Base-by-base conservation (phyloP, 208 protist genomes). In the Tritrichomonas musculus region DNA sequence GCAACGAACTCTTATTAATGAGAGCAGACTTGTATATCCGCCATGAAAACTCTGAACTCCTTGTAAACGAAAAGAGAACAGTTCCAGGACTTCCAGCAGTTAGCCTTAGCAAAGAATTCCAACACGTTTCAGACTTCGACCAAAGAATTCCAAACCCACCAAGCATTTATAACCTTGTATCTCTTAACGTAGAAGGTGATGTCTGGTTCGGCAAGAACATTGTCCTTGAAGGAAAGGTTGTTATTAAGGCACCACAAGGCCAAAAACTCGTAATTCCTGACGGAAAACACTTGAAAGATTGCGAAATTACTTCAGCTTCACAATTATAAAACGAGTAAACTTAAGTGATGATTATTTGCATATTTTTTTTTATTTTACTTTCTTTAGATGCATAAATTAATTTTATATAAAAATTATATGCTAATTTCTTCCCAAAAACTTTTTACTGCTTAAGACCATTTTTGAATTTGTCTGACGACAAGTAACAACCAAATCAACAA, bases 1-100 rank as follows among this genome's bases (percentile, higher is more conserved):
- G 97, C 69, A 95, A 94, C 92, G 98, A 99, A 95, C 95, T 99
- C 13, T 96, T 99, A 72, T 94, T 98, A 25, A 69, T 95, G 30
- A 69, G 92, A n/a, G 93, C 93, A 14, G 93, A 95, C 92, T 80
- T 94, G 13, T 95, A 95, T 53, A 77, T 77, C 69, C 11, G 27
- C 3, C 27, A 44, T 8, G 73, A 84, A 44, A 44, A 44, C 11
- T 84, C 73, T 20, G n/a, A 84, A 8, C 36, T 84, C 73, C n/a
- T 84, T 25, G 0, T 33, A 1, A 84, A 84, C 22, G 25, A 11
- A 53, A 44, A 33, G 9, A 49, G 73, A 33, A 84, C 27, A 44
- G 36, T 53, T n/a, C 5, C 41, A 22, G 73, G 36, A 11, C 25
- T 84, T 2, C 73, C 73, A 84, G 27, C 73, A 1, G 36, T 84